A percentile compares a stretch with the other conserved stretches of the same genome.
Conservation (phyloP, 345 rosid genomes). For the Ceriops zippeliana region DNA sequence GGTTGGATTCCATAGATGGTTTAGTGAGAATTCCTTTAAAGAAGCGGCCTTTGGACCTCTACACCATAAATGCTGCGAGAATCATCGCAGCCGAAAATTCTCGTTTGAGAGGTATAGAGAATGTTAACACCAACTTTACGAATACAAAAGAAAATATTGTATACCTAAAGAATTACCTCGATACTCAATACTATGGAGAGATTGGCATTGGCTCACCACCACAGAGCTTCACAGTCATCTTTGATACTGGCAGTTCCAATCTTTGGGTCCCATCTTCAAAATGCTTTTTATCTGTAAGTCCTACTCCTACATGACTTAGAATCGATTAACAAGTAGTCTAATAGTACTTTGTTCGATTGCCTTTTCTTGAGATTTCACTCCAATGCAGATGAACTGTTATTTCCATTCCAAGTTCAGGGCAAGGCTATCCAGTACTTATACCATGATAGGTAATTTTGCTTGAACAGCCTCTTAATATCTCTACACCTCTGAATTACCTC, state of each 20-base stretch:
- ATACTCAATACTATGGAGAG: conserved; percentile 61
- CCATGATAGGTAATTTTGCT: conserved; percentile 46
- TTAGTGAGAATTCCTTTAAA: conserved; percentile 39
- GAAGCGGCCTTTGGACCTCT: conserved; percentile 34
- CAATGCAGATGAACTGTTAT: conserved; percentile 49
- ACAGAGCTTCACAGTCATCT: conserved; percentile 49
- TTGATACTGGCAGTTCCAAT: conserved; percentile 61
- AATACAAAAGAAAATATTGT: conserved; percentile 22
- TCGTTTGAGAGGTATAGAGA: neutral
- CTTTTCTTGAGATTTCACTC: neutral
- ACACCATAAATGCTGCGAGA: conserved; percentile 29
- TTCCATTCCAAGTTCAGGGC: conserved; percentile 52
- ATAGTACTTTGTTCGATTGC: neutral
- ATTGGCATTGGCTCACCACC: conserved; percentile 61
- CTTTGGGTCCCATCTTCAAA: conserved; percentile 68
- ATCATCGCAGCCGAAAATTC: conserved; percentile 11
- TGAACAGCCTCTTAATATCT: neutral
- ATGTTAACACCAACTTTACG: neutral
- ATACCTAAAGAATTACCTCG: conserved; percentile 53
- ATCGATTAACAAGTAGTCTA: too few relatives aligned
- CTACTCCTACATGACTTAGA: neutral
- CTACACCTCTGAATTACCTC: neutral
- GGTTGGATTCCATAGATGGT: conserved; percentile 27
- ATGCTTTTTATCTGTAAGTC: conserved; percentile 52
- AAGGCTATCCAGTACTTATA: conserved; percentile 46